Conservation (phyloP, 306 rosid species). For the Trifolium pratense region DNA sequence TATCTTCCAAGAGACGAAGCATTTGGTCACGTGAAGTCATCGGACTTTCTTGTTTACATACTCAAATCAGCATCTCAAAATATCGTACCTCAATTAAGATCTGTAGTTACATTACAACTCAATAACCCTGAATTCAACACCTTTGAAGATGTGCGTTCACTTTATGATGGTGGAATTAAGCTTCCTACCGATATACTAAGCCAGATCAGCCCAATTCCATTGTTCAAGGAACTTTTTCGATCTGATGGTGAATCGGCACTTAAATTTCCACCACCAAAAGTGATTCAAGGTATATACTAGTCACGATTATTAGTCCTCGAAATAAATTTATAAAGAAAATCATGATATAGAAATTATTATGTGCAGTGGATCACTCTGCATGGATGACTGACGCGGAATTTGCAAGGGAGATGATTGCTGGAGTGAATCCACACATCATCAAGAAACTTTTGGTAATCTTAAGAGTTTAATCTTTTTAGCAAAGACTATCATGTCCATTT, state of each 20-base stretch:
- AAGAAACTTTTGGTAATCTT: conserved; percentile 31
- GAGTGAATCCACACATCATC: conserved; percentile 68
- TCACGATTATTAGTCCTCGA: neutral
- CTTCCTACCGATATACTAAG: conserved; percentile 47
- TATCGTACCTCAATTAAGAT: conserved; percentile 48
- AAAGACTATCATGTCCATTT: neutral
- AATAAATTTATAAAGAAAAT: neutral
- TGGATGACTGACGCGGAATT: conserved; percentile 89
- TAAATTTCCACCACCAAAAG: conserved; percentile 62
- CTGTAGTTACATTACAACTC: conserved; percentile 33
- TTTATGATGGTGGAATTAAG: conserved; percentile 63
- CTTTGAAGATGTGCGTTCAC: conserved; percentile 53
- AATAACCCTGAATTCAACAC: conserved; percentile 48
- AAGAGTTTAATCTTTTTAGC: neutral
- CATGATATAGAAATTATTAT: conserved; percentile 13
- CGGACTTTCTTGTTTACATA: conserved; percentile 64
- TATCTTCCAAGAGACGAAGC: conserved; percentile 84
- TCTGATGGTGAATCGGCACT: conserved; percentile 55
- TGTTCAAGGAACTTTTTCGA: conserved; percentile 54
- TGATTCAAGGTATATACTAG: conserved; percentile 57
- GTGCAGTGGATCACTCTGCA: conserved; percentile 56
- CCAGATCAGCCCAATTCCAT: conserved; percentile 50
- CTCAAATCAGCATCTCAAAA: conserved; percentile 57
- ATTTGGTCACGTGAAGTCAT: conserved; percentile 72
- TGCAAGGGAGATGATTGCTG: conserved; percentile 78